Base-by-base conservation (phyloP, 2,329 filamentous ascomycete genomes). In the Fusarium brachygibbosum region DNA sequence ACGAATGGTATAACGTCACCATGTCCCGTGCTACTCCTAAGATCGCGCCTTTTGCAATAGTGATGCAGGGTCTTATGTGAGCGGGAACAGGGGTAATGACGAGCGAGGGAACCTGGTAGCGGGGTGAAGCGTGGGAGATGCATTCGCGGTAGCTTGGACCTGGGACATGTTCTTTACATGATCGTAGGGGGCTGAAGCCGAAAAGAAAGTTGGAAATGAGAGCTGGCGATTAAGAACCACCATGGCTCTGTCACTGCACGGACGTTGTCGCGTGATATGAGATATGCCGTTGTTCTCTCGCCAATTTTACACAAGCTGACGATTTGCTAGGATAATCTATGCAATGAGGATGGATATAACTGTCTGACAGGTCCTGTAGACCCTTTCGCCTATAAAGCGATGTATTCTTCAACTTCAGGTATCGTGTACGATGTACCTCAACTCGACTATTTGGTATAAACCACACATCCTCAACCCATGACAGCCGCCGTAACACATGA, bases 361-460 rank as follows among this genome's bases (percentile, higher is more conserved):
- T 58, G 46, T 52, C 25, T 46, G 46, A 29, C 34, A 34, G 58
- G 35, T 42, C 29, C 52, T 46, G 37, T 35, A 28, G 21, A 35
- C 41, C 23, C 38, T 5, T 32, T 23, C 21, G 23, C 48, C 49
- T 53, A 59, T 61, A 19, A 62, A 51, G 35, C 58, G 23, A 38
- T 40, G 34, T 46, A 42, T 31, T 49, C 35, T 49, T 37, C 51
- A 45, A 21, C 32, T 51, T 60, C 12, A 55, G 19, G 46, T 48
- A 51, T 25, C 29, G 29, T 29, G 29, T 28, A 5, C 34, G 13
- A 32, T 44, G n/a, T 44, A 45, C 29, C 25, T 19, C 25, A 19
- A 12, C 17, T 40, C 28, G n/a, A 37, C 40, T 51, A 10, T 42
- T 55, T 32, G 44, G 17, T 29, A 31, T 31, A 21, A 21, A n/a